Percentiles rank a stretch among this genome's conserved stretches.
phyloP scores from a whole-genome alignment of 1,284 basidiomycete species.

The Puccinia polysora region DNA sequence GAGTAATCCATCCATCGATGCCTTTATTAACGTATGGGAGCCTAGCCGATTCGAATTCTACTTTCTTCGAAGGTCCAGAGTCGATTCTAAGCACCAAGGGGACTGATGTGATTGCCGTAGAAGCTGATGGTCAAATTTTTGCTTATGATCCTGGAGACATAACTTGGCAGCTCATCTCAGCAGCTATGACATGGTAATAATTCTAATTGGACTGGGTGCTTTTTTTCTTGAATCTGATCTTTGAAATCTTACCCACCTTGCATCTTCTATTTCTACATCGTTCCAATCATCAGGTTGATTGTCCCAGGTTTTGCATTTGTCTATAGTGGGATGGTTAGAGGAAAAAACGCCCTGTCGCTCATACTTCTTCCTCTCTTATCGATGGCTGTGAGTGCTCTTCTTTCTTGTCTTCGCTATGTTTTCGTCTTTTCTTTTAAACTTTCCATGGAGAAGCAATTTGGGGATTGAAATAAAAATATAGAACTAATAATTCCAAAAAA shows the following conservation, averaged over 20 bases:
- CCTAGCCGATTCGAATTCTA: slow-evolving; percentile 16
- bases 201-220: neutral
- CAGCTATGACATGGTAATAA: slow-evolving; percentile 66
- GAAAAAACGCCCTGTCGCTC: slow-evolving; percentile 60
- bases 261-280: too few species aligned
- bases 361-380: slow-evolving; percentile 56
- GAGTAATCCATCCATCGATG: too few species aligned
- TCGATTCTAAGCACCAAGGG: slow-evolving; percentile 46
- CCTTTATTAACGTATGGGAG: slow-evolving; percentile 18
- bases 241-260: neutral
- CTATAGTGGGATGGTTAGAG: slow-evolving; percentile 76
- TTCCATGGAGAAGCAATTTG: too few species aligned
- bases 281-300: slow-evolving; percentile 26
- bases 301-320: slow-evolving; percentile 60
- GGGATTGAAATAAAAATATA: too few species aligned
- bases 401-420: too few species aligned
- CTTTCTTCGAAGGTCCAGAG: slow-evolving; percentile 3
- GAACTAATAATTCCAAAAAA: too few species aligned
- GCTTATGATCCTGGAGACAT: slow-evolving; percentile 50
- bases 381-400: slow-evolving; percentile 49
- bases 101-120: slow-evolving; percentile 32
- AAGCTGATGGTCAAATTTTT: slow-evolving; percentile 42
- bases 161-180: slow-evolving; percentile 63
- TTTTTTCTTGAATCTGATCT: neutral
- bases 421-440: too few species aligned